phyloP scores from a whole-genome alignment of 257 asterid species.

The Nicotiana undulata region DNA sequence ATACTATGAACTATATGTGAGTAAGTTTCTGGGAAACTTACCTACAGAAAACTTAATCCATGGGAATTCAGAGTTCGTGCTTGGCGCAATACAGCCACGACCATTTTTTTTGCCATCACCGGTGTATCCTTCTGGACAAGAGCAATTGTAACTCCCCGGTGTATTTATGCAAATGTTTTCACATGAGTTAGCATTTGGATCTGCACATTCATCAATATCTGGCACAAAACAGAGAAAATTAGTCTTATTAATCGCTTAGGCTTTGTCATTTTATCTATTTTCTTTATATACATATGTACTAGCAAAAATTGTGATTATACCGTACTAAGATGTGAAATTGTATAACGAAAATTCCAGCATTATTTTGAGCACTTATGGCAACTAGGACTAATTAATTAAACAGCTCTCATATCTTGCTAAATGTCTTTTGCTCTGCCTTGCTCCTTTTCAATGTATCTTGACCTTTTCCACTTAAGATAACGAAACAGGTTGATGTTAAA shows the following conservation, averaged over 20 bases:
- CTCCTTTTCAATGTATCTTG: neutral
- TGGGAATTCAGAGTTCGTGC: constrained; percentile 17
- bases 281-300: neutral
- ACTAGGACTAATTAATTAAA: neutral
- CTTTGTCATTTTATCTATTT: neutral
- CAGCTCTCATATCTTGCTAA: neutral
- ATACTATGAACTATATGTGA: neutral
- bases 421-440: neutral
- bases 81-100: constrained; percentile 23
- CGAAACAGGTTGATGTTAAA: neutral
- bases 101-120: constrained; percentile 26
- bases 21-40: neutral
- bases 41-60: constrained; percentile 13
- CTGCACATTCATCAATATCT: constrained; percentile 29
- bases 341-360: neutral
- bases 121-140: constrained; percentile 23
- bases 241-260: too few relatives aligned
- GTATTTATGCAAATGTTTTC: constrained; percentile 22
- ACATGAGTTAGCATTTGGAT: constrained; percentile 18
- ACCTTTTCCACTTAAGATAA: neutral
- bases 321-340: neutral
- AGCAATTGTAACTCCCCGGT: constrained; percentile 25
- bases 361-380: neutral
- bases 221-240: neutral
- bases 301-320: neutral